Evolutionary conservation across 306 rosid genomes (phyloP), one percentile per base, ranked within the genome.

Genomic region (Lagenaria siceraria): DNA sequence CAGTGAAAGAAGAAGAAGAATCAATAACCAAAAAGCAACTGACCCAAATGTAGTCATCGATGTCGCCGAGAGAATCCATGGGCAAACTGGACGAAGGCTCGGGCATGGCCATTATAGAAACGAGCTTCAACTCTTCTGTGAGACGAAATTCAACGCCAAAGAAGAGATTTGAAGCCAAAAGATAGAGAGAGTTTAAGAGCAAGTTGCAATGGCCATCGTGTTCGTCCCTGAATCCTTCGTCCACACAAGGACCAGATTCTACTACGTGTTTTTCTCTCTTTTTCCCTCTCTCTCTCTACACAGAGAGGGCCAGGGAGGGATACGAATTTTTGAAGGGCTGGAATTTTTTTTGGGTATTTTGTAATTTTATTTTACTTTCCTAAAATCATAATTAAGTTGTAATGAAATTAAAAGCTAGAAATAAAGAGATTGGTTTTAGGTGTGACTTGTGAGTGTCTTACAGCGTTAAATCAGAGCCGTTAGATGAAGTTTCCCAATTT

Each of bases 21-120:
- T 11, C n/a, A 53, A 70, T 19, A 12, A 22, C 7, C 1, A 13
- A 25, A 14, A 60, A 15, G 46, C 33, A 18, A 74, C 89, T 65
- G 71, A 95, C 98, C 96, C 75, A 52, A 80, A 79, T 83, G 89
- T 84, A 90, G 80, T 92, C 98, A 15, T 95, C 89, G 77, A 95
- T 92, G 66, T 89, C 85, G 58, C 72, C 84, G 58, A 90, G 87
- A 15, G 77, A 80, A 77, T 85, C 91, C 53, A 65, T 5, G 11
- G 74, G 11, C 60, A 83, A 61, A 17, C 51, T 74, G 77, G 80
- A 43, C 46, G 77, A 68, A 25, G 80, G 70, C 51, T 78, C 82
- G 49, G 75, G 77, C 46, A 78, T 66, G 1, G 97, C 87, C 97
- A 92, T 89, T 42, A 72, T 19, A 33, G 36, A 59, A 62, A 72